Evolutionary conservation across 2,329 filamentous ascomycete genomes (phyloP).

Genomic region (Botrytis hyacinthi): DNA sequence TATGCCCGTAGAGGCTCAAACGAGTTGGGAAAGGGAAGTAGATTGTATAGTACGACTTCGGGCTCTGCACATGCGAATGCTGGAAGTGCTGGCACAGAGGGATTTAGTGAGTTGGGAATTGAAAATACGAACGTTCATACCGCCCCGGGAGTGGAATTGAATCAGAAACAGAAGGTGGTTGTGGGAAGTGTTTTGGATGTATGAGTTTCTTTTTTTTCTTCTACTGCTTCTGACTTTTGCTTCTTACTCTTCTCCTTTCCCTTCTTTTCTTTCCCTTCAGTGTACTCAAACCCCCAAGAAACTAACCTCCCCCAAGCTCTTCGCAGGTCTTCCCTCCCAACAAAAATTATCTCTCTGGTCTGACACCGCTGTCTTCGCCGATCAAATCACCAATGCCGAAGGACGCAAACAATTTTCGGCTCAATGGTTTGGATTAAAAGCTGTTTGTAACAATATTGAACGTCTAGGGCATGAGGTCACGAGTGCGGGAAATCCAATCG

Average conservation of each 20-base stretch:
- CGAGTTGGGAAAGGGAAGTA: not conserved
- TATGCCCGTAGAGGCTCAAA: not conserved
- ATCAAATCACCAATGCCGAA: conserved; percentile 56
- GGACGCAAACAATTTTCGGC: conserved; percentile 52
- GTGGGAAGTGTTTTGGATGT: conserved; percentile 59
- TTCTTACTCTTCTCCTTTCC: not conserved
- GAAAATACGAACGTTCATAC: conserved; percentile 55
- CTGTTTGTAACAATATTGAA: conserved; percentile 57
- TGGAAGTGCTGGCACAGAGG: not conserved
- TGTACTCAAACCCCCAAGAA: not conserved
- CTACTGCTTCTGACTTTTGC: too few species aligned
- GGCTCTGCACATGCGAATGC: not conserved
- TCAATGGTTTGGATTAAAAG: conserved; percentile 57
- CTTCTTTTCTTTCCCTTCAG: too few species aligned
- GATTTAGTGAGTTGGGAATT: conserved; percentile 40
- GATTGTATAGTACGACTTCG: not conserved
- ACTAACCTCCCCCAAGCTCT: conserved; percentile 45
- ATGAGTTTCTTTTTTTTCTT: not conserved
- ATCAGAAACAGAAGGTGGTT: conserved; percentile 50
- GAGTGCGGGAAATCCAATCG: conserved; percentile 57
- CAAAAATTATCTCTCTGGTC: conserved; percentile 59
- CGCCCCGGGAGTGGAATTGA: conserved; percentile 50
- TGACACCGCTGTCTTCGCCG: conserved; percentile 55
- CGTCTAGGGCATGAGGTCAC: conserved; percentile 54
- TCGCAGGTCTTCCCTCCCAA: conserved; percentile 57